phyloP scores from a whole-genome alignment of 2,329 filamentous ascomycete species.

The Dactylonectria macrodidyma region DNA sequence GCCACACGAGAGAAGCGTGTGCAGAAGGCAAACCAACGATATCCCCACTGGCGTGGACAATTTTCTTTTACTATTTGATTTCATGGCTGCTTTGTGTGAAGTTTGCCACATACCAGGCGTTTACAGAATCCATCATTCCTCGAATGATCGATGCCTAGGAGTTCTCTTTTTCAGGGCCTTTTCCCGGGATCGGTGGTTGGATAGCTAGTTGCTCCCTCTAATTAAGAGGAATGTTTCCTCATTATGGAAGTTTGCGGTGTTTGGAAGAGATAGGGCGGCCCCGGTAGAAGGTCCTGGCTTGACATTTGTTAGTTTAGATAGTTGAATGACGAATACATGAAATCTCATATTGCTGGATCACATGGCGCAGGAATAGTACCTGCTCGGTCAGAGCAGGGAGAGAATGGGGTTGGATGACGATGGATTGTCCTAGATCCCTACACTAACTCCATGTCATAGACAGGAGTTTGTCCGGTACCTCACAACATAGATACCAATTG shows the following conservation, averaged over 20 bases:
- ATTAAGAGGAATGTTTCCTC: not conserved
- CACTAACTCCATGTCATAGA: no score
- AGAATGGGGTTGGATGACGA: not conserved
- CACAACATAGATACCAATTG: not conserved
- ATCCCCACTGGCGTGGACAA: conserved; percentile 44
- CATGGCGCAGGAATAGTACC: not conserved
- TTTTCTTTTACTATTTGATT: conserved; percentile 42
- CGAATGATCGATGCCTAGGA: conserved; percentile 42
- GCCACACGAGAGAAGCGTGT: conserved; percentile 44
- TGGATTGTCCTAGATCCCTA: not conserved
- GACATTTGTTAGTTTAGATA: conserved; percentile 21
- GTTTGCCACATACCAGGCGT: conserved; percentile 45
- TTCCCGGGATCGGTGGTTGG: conserved; percentile 27
- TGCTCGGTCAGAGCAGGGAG: no score
- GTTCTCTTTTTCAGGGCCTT: conserved; percentile 37
- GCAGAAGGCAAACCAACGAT: conserved; percentile 49
- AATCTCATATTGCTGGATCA: not conserved
- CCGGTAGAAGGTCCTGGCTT: conserved; percentile 19
- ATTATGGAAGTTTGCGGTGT: conserved; percentile 5
- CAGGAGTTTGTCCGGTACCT: not conserved
- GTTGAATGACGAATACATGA: conserved; percentile 25
- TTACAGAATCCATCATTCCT: conserved; percentile 41
- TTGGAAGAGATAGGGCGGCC: conserved; percentile 16
- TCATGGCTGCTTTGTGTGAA: conserved; percentile 35
- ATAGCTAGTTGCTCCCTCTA: conserved; percentile 19